Base-by-base conservation (phyloP, 306 rosid genomes). In the Herpetospermum pedunculosum region DNA sequence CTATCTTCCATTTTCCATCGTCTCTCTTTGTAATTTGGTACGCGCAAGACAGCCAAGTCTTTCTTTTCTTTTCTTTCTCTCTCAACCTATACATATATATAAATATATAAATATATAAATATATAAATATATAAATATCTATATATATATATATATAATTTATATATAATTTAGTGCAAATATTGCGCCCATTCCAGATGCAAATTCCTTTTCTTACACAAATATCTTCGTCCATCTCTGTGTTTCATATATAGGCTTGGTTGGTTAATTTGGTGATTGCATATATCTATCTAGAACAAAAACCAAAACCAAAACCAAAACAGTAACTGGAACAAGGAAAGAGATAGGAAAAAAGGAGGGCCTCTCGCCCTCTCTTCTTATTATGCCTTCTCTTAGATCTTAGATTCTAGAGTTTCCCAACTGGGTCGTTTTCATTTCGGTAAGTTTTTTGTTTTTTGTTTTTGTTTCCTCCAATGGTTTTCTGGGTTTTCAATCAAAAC, bases 341-440 rank as follows among this genome's bases (percentile, higher is more conserved):
- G 52, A 62, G 74, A 30, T 69, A 63, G 75, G 47, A 44, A 59
- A 77, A 78, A 76, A 83, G 77, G 88, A 86, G 92, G 96, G 89
- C 89, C 91, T 84, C 76, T 80, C 81, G 97, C 97, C 90, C 96
- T 92, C 96, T 88, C 85, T 82, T 77, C 86, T 75, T 81, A 52
- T 85, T 85, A 86, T 82, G 88, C 88, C 75, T 88, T 82, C 84
- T 83, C 86, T 83, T 85, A 87, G 96, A 92, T 92, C 98, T 90
- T 92, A 88, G 90, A 79, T 90, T 83, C 80, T 79, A 76, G 57
- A 81, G 77, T 80, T 80, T 78, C 78, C 81, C 87, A 82, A 84
- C 85, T 89, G 96, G 89, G 89, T 84, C 82, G 82, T 86, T 87
- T 77, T 87, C 87, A 79, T 83, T 87, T 85, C 14, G 89, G 89